Evolutionary conservation across 768 basidiomycete genomes (phyloP).

Genomic region (Mycena vulgaris): DNA sequence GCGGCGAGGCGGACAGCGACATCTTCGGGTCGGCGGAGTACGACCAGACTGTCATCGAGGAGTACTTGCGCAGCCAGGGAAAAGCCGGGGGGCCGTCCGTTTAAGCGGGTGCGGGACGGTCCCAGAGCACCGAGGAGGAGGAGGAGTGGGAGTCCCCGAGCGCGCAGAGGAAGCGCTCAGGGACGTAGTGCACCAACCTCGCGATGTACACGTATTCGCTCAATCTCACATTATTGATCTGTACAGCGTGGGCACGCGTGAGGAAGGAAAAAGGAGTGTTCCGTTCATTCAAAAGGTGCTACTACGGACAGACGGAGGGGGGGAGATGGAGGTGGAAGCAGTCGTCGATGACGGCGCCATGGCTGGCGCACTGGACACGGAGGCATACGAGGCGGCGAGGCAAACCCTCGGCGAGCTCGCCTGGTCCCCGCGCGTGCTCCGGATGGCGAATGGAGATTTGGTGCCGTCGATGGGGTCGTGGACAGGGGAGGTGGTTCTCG

Average conservation of each 20-base stretch:
- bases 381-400: constrained; percentile 8
- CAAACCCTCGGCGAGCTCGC: background rate
- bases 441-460: constrained; percentile 37
- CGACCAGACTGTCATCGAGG: constrained; percentile 13
- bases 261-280: background rate
- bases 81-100: constrained; percentile 29
- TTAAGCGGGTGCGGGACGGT: constrained; percentile 17
- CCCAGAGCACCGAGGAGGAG: background rate
- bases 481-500: constrained; percentile 27
- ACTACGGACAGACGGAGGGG: constrained; percentile 1
- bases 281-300: constrained; percentile 24
- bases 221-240: constrained; percentile 27
- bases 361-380: constrained; percentile 26
- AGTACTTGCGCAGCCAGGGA: constrained; percentile 24
- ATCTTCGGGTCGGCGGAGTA: constrained; percentile 24
- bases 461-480: constrained; percentile 33
- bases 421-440: constrained; percentile 13
- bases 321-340: background rate
- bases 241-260: constrained; percentile 23
- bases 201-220: background rate
- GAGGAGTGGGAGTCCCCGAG: constrained; percentile 28
- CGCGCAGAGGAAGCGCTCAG: constrained; percentile 28
- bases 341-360: constrained; percentile 36
- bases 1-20: constrained; percentile 4
- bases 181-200: constrained; percentile 20